Evolutionary conservation across 2,329 filamentous ascomycete species (phyloP).

Genomic region (Ophiostoma quercus): DNA sequence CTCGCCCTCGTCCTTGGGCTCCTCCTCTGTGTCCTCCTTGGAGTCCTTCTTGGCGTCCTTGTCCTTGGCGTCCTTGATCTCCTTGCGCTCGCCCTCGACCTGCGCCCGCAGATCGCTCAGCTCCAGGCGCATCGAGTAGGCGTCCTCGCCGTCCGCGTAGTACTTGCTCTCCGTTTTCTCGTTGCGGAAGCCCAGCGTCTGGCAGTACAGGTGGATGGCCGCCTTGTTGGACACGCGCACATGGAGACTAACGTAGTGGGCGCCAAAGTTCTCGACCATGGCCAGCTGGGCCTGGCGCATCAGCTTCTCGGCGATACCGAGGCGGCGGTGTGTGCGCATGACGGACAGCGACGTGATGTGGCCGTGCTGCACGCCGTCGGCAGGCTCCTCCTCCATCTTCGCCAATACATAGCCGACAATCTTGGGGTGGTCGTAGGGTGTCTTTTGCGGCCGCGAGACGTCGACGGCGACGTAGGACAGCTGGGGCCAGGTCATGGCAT

Average conservation of each 20-base stretch:
- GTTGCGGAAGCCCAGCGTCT: conserved; percentile 82
- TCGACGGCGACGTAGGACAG: conserved; percentile 95
- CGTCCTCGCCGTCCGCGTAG: conserved; percentile 97
- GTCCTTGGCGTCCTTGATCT: conserved; percentile 27
- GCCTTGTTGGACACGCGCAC: conserved; percentile 91
- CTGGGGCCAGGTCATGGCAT: conserved; percentile 96
- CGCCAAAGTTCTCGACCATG: conserved; percentile 92
- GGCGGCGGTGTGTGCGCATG: conserved; percentile 86
- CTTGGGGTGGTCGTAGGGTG: conserved; percentile 85
- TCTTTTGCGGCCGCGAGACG: conserved; percentile 69
- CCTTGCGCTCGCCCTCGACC: conserved; percentile 32
- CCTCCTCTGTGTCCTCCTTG: conserved; percentile 33
- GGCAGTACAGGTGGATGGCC: conserved; percentile 84
- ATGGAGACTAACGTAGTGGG: conserved; percentile 90
- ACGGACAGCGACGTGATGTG: conserved; percentile 95
- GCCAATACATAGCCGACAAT: conserved; percentile 99
- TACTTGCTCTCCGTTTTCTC: conserved; percentile 85
- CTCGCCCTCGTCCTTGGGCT: conserved; percentile 58
- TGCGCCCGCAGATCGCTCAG: conserved; percentile 56
- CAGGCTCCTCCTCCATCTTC: conserved; percentile 98
- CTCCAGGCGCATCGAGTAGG: conserved; percentile 88
- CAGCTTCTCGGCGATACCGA: conserved; percentile 93
- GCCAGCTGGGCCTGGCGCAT: conserved; percentile 95
- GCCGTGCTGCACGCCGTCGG: conserved; percentile 85
- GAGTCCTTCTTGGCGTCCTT: conserved; percentile 30